Base-by-base conservation (phyloP, 805 yeast species). In the Metschnikowia similis region DNA sequence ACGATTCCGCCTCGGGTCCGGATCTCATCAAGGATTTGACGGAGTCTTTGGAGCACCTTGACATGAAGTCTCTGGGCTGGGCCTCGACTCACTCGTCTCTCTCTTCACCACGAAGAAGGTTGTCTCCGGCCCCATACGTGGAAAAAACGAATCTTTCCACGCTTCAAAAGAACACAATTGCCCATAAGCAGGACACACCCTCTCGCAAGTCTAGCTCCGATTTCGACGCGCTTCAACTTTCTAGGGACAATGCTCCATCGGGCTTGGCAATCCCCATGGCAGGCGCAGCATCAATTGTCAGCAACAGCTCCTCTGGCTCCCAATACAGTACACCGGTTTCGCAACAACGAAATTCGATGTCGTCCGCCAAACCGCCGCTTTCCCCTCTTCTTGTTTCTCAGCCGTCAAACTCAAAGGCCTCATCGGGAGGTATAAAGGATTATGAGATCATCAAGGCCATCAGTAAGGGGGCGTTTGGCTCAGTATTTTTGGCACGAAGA, bases 381-480 rank as follows among this genome's bases (percentile, higher is more conserved):
- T 89, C 96, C 0, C 97, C 97, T 0, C 68, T 90, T 17, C 66
- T 90, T 40, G 80, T 88, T 1, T 84, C 92, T 1, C 79, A 83
- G 9, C 76, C 85, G 1, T 77, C 83, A 5, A 52, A 77, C 0
- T 67, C 70, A 32, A 80, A 81, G 52, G 77, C 87, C 0, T 58
- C 71, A 0, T 69, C 75, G 3, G 94, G 95, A 0, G 83, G 89
- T 2, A 89, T 92, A 30, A 80, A 78, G 51, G 98, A 95, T 65
- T 94, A 90, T 66, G 96, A 89, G 59, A 81, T 94, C 30, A 72
- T 94, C 49, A 89, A 90, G 64, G 97, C 99, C 0, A 89, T 94
- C 46, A 89, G 96, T 61, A 88, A 89, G 62, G 99, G 99, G 38
- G 99, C 99, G 0, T 94, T 91, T 74, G 99, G 99, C 0, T 86